phyloP scores from a whole-genome alignment of 352 stramenopile species.

The Pythium phragmiticola region DNA sequence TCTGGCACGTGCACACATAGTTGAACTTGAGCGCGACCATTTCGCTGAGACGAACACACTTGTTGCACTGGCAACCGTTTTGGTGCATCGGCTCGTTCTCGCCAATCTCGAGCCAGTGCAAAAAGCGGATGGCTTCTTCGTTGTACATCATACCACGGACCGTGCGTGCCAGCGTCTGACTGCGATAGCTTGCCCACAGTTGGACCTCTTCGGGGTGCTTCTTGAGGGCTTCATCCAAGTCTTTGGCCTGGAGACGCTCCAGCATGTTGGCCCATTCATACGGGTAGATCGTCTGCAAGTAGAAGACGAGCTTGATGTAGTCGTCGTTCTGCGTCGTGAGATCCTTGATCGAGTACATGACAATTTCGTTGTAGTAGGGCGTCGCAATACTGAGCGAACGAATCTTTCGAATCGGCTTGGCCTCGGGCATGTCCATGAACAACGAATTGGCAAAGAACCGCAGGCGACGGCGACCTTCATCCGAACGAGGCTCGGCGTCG shows the following conservation, averaged over 20 bases:
- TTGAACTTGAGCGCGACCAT: slow-evolving; percentile 90
- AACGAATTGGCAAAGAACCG: slow-evolving; percentile 88
- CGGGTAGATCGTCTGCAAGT: slow-evolving; percentile 89
- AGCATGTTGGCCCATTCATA: slow-evolving; percentile 87
- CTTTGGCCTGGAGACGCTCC: slow-evolving; percentile 70
- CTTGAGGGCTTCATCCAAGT: slow-evolving; percentile 84
- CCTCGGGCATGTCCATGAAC: slow-evolving; percentile 90
- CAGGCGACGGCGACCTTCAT: slow-evolving; percentile 80
- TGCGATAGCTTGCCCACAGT: slow-evolving; percentile 82
- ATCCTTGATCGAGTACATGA: slow-evolving; percentile 89
- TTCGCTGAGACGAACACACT: slow-evolving; percentile 77
- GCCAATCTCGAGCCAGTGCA: slow-evolving; percentile 88
- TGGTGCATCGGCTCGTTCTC: slow-evolving; percentile 89
- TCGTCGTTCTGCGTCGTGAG: slow-evolving; percentile 83
- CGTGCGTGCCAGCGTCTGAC: slow-evolving; percentile 81
- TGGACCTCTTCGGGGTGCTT: slow-evolving; percentile 81
- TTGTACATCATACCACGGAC: slow-evolving; percentile 90
- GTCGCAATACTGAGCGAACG: slow-evolving; percentile 80
- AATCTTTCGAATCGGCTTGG: slow-evolving; percentile 84
- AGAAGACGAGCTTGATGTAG: slow-evolving; percentile 96
- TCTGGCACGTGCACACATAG: slow-evolving; percentile 87
- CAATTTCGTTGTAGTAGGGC: slow-evolving; percentile 91
- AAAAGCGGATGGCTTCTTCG: slow-evolving; percentile 81
- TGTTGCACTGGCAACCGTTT: slow-evolving; percentile 74
- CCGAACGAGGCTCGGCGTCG: slow-evolving; percentile 82